Evolutionary conservation across 805 yeast species (phyloP), one percentile per base, ranked within the genome.

Genomic region (Wickerhamomyces strasburgensis): DNA sequence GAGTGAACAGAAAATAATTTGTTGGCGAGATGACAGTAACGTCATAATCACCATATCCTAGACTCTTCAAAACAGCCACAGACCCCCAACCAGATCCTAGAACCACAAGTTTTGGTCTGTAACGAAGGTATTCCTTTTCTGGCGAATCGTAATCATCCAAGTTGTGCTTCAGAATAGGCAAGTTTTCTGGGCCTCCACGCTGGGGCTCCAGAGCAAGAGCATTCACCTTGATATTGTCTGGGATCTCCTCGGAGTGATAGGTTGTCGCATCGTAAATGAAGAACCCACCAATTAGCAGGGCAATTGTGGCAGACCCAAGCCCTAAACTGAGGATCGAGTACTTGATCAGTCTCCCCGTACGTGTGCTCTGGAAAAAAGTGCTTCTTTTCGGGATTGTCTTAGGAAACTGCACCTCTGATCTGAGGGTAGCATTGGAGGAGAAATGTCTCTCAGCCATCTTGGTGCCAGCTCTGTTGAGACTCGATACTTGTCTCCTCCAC

Each of bases 21-120:
- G 80, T 75, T 17, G 86, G 86, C 3, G 84, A 77, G 26, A 80
- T 67, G 18, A 80, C 78, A 3, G 83, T 77, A 37, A 79, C 78
- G 46, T 78, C 79, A 54, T 78, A 80, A 46, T 73, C 75, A 29
- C 72, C 71, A 17, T 72, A 67, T 40, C 67, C 66, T 37, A 80
- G 52, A 31, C 63, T 61, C 50, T 73, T 75, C 46, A 80, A 62
- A 8, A 78, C 49, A 11, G 79, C 76, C 19, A 75, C 83, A 7
- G 83, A 70, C 3, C 83, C 86, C 86, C 86, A 80, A 31, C 86
- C 86, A 27, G 80, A 70, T 14, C 86, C 86, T 25, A 80, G 61
- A 24, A 80, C 65, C 4, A 80, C 84, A 35, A 80, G 59, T 42
- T 70, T 69, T 25, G 81, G 82, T 53, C 69, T 75, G 42, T 61